A percentile compares a stretch with the other conserved stretches of the same genome.
Conservation (phyloP, 495 filamentous ascomycete species). For the Neurospora sp. region DNA sequence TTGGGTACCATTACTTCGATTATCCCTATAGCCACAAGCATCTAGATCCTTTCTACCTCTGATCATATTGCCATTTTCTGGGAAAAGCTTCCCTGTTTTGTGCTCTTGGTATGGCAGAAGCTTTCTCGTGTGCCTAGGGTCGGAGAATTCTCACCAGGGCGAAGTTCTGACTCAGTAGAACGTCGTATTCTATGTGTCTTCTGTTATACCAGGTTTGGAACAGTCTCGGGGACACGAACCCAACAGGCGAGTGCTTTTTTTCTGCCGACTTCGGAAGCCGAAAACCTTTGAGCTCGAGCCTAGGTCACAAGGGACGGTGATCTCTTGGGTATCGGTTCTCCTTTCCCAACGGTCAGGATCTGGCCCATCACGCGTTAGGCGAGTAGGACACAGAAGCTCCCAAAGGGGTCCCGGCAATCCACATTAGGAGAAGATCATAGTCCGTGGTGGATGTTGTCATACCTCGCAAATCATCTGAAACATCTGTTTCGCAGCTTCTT, state of each 20-base stretch:
- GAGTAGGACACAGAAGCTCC: neutral
- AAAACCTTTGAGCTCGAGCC: neutral
- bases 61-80: neutral
- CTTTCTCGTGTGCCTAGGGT: neutral
- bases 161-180: neutral
- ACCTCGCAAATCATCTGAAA: neutral
- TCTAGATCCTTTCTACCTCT: neutral
- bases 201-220: neutral
- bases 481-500: neutral
- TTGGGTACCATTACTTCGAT: neutral
- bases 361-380: neutral
- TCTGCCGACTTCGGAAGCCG: neutral
- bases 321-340: neutral
- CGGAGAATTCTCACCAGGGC: neutral
- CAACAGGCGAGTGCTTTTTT: neutral
- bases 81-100: neutral
- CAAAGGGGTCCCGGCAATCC: neutral
- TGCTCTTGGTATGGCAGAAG: neutral
- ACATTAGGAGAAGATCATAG: neutral
- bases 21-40: neutral
- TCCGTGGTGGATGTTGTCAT: neutral
- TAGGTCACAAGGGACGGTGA: neutral
- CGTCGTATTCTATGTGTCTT: neutral
- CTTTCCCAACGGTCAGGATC: neutral
- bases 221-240: neutral